Evolutionary conservation across 768 basidiomycete species (phyloP).

Genomic region (Astraeus odoratus): DNA sequence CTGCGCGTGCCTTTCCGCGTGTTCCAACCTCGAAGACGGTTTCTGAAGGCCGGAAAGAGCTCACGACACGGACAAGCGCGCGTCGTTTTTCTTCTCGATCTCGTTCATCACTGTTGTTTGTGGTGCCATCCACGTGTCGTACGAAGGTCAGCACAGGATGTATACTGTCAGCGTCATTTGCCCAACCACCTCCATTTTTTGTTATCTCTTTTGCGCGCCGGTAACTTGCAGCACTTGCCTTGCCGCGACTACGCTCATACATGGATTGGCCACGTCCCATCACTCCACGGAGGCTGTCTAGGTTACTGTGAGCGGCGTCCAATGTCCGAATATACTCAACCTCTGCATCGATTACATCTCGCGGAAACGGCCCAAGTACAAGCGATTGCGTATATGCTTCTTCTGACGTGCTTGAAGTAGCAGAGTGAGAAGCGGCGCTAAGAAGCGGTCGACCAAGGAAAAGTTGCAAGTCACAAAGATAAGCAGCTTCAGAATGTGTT

Average conservation of each 20-base stretch:
- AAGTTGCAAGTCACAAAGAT: constrained; percentile 86
- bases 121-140: constrained; percentile 30
- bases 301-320: constrained; percentile 54
- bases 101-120: constrained; percentile 31
- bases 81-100: constrained; percentile 42
- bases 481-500: constrained; percentile 78
- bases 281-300: constrained; percentile 66
- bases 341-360: constrained; percentile 75
- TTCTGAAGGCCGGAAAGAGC: constrained; percentile 77
- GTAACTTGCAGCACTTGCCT: constrained; percentile 81
- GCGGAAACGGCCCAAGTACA: constrained; percentile 76
- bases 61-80: constrained; percentile 65
- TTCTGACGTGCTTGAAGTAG: constrained; percentile 39
- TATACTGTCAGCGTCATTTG: constrained; percentile 49
- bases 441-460: constrained; percentile 80
- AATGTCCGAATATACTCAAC: constrained; percentile 70
- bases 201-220: constrained; percentile 84
- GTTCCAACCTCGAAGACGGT: constrained; percentile 88
- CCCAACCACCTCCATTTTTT: constrained; percentile 62
- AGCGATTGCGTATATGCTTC: constrained; percentile 65
- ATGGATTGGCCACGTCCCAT: constrained; percentile 86
- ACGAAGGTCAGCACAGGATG: constrained; percentile 62
- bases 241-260: constrained; percentile 92
- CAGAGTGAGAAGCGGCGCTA: constrained; percentile 29
- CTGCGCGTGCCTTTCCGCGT: constrained; percentile 52